phyloP scores from a whole-genome alignment of 106 monocot species.

The Dioscorea zingiberensis region DNA sequence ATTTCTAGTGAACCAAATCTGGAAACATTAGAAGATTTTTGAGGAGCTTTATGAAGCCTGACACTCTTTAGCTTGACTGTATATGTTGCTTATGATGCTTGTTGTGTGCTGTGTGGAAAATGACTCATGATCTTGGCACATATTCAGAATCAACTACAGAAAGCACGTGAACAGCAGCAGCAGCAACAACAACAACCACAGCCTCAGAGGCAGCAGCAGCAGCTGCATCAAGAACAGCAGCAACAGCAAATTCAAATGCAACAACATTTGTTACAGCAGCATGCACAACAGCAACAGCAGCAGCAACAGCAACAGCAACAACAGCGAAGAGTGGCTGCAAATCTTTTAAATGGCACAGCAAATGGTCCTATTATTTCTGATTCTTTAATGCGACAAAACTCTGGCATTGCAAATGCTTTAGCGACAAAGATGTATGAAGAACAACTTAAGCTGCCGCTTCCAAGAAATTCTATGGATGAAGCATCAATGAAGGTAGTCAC shows the following conservation, averaged over 20 bases:
- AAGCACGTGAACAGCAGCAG: conserved; percentile 72
- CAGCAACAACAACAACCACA: conserved; percentile 37
- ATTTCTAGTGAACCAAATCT: background rate
- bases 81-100: conserved; percentile 20
- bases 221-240: conserved; percentile 29
- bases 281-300: conserved; percentile 40
- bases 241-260: conserved; percentile 41
- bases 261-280: conserved; percentile 21
- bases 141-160: conserved; percentile 66
- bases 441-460: conserved; percentile 63
- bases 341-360: conserved; percentile 61
- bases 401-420: conserved; percentile 76
- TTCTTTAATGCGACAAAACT: conserved; percentile 58
- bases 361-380: conserved; percentile 53
- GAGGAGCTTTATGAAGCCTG: no score
- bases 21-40: no score
- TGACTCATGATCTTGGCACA: conserved; percentile 31
- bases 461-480: conserved; percentile 67
- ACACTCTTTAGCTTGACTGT: background rate
- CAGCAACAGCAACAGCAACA: conserved; percentile 65
- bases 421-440: conserved; percentile 95
- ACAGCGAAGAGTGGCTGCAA: conserved; percentile 56
- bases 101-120: no score
- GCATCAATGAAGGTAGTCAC: conserved; percentile 59
- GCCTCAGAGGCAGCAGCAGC: conserved; percentile 33